Base-by-base conservation (phyloP, 176 grass and related monocot species). In the Triticum urartu region DNA sequence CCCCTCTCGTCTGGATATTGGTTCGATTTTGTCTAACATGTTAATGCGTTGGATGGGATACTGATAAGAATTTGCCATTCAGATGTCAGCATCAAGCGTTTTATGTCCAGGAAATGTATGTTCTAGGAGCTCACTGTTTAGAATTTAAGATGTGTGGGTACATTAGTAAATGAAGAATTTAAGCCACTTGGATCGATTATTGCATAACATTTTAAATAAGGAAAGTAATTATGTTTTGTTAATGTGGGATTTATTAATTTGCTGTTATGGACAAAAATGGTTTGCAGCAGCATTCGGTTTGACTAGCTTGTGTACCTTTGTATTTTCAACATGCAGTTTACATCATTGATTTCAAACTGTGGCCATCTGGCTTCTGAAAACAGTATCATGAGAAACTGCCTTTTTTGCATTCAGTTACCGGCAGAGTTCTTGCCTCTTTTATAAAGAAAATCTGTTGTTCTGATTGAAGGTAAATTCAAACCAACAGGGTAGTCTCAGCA, bases 361-460 rank as follows among this genome's bases (percentile, higher is more conserved):
- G 30, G 42, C 6, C 11, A 54, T 24, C 28, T 68, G 12, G 0
- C 63, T 65, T 87, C 22, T 66, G 79, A 76, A 58, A 68, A 68
- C 45, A 78, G 62, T 42, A n/a, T 32, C 24, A 42, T 25, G 17
- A 56, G 11, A 75, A 75, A 43, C 35, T 4, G 13, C 25, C 64
- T 64, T 50, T 17, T 72, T 79, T 30, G 24, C 61, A 83, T 78
- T 70, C 20, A 42, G 40, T 79, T 72, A 7, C 26, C 71, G 25
- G 5, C 48, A 25, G 13, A 50, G 72, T 50, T 50, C 28, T 12
- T 45, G 21, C 60, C 63, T 74, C 15, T 18, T 54, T 54, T 64
- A 33, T 65, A 81, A 68, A 84, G n/a, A 64, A 68, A 84, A 68
- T 36, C 6, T 58, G 50, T 64, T 73, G 12, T 69, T 71, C 11